Percentiles rank a stretch among this genome's conserved stretches.
phyloP scores from a whole-genome alignment of 306 rosid genomes.

The Rosa rugosa region DNA sequence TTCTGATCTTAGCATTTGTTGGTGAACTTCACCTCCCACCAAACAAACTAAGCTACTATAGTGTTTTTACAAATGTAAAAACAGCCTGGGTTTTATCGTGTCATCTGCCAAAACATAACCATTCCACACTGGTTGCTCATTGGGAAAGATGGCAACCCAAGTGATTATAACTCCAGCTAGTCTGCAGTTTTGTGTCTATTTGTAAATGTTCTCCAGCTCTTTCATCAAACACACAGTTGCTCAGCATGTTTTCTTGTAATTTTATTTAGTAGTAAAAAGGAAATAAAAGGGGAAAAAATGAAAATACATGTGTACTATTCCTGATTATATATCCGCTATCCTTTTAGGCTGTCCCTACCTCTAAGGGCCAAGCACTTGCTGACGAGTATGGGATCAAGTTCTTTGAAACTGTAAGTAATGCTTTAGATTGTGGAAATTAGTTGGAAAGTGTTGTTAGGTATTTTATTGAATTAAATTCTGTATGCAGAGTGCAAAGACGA shows the following conservation, averaged over 20 bases:
- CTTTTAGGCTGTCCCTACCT: constrained; percentile 78
- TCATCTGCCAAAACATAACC: neutral
- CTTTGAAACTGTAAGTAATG: constrained; percentile 86
- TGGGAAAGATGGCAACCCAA: neutral
- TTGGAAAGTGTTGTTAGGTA: neutral
- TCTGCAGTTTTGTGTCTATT: neutral
- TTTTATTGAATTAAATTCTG: constrained; percentile 21
- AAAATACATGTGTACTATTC: neutral
- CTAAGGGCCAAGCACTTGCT: constrained; percentile 97
- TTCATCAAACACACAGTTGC: neutral
- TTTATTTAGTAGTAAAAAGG: neutral
- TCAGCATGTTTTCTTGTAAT: too few relatives aligned
- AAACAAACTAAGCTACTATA: neutral
- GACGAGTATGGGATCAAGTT: constrained; percentile 93
- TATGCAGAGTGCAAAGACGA: constrained; percentile 89
- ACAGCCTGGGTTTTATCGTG: neutral
- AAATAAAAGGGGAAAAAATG: neutral
- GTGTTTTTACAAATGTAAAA: neutral
- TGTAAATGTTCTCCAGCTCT: neutral
- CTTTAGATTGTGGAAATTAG: constrained; percentile 20
- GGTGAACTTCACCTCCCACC: neutral
- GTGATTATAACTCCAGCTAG: neutral
- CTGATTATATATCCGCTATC: neutral
- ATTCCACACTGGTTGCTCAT: neutral
- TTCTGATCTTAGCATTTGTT: neutral